phyloP scores from a whole-genome alignment of 2,329 filamentous ascomycete genomes.

The Claviceps sp. region DNA sequence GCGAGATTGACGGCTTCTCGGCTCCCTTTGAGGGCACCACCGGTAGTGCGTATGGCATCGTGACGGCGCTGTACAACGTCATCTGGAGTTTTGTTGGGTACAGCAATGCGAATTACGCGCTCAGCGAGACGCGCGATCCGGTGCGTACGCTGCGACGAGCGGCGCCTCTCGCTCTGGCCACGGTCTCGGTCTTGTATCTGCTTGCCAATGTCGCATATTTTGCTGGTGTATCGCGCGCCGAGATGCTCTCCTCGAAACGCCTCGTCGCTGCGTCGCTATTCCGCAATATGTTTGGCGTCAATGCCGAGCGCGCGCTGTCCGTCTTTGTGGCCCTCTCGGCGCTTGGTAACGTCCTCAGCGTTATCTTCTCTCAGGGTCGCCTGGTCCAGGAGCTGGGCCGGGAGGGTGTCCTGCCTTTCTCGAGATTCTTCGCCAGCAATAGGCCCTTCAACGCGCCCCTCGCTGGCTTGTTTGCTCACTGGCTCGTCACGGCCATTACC shows the following conservation, averaged over 20 bases:
- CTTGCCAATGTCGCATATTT: slow-evolving; percentile 57
- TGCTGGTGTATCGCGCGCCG: slow-evolving; percentile 39
- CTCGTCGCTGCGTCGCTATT: slow-evolving; percentile 42
- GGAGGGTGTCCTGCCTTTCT: slow-evolving; percentile 53
- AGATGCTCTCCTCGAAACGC: slow-evolving; percentile 36
- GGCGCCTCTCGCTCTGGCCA: slow-evolving; percentile 45
- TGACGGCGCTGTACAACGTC: slow-evolving; percentile 59
- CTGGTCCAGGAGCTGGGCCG: slow-evolving; percentile 53
- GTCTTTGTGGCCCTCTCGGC: slow-evolving; percentile 56
- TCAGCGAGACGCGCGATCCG: slow-evolving; percentile 53
- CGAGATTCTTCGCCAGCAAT: slow-evolving; percentile 49
- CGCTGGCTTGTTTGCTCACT: slow-evolving; percentile 49
- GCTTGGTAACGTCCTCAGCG: slow-evolving; percentile 52
- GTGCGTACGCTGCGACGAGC: slow-evolving; percentile 51
- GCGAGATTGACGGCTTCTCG: slow-evolving; percentile 45
- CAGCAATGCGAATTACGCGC: slow-evolving; percentile 54
- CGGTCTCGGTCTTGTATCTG: slow-evolving; percentile 50
- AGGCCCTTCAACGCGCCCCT: slow-evolving; percentile 49
- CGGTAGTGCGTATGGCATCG: slow-evolving; percentile 50
- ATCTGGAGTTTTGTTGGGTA: slow-evolving; percentile 59
- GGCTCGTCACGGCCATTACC: slow-evolving; percentile 49
- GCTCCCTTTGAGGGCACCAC: slow-evolving; percentile 54
- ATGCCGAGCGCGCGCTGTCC: slow-evolving; percentile 44
- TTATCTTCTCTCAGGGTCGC: slow-evolving; percentile 56
- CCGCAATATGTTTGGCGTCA: slow-evolving; percentile 39